phyloP scores from a whole-genome alignment of 1,284 basidiomycete genomes.

The Neotropicomus parvogracilis region DNA sequence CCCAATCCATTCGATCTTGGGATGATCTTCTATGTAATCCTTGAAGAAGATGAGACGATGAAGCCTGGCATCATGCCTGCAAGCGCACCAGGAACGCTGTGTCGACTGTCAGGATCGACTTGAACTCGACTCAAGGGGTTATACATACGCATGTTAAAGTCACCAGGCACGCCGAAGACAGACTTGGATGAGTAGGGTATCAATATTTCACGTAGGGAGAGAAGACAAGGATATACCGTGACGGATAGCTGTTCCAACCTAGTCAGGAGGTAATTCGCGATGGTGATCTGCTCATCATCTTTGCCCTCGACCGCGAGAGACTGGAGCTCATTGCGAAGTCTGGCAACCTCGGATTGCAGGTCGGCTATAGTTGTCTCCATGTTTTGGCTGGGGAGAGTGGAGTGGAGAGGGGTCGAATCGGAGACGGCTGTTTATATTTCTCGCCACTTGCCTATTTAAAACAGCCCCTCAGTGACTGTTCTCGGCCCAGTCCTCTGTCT shows the following conservation, averaged over 20 bases:
- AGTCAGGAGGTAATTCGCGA: constrained; percentile 70
- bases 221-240: constrained; percentile 40
- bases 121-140: not conserved
- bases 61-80: not conserved
- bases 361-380: constrained; percentile 21
- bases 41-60: constrained; percentile 22
- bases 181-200: constrained; percentile 36
- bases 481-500: constrained; percentile 20
- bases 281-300: constrained; percentile 48
- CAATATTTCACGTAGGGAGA: not conserved
- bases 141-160: constrained; percentile 77
- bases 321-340: constrained; percentile 52
- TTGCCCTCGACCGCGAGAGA: constrained; percentile 35
- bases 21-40: constrained; percentile 86
- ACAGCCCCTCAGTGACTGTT: constrained; percentile 3
- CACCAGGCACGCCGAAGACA: constrained; percentile 89
- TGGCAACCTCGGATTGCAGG: constrained; percentile 51
- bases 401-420: not conserved
- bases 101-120: not conserved
- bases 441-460: not conserved
- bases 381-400: not conserved
- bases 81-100: constrained; percentile 51
- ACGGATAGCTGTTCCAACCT: constrained; percentile 68
- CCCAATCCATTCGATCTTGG: constrained; percentile 82
- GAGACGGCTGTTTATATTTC: constrained; percentile 8